A percentile compares a stretch with the other conserved stretches of the same genome.
Evolutionary conservation across 2,329 filamentous ascomycete genomes (phyloP).

Genomic region (Microsporum audouinii): DNA sequence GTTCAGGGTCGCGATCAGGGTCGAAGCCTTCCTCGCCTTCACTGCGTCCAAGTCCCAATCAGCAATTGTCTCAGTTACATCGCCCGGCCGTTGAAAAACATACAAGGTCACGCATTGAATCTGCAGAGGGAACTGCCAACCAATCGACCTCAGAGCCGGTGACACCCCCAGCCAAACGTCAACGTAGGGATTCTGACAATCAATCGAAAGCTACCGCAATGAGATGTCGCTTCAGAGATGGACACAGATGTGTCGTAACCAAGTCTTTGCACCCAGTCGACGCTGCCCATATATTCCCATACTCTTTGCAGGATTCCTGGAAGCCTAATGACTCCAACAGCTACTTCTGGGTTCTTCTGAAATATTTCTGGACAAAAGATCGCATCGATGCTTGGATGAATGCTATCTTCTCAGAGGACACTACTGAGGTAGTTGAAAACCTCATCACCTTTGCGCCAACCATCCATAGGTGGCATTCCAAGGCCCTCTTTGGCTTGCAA

Average conservation of each 20-base stretch:
- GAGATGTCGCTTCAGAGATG: conserved; percentile 4
- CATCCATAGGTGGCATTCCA: conserved; percentile 4
- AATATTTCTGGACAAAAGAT: too few species aligned
- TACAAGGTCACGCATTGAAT: neutral
- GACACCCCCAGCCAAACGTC: neutral
- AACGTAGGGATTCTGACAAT: neutral
- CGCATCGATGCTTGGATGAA: too few species aligned
- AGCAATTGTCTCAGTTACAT: too few species aligned
- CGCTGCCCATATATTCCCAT: conserved; percentile 10
- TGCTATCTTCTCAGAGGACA: too few species aligned
- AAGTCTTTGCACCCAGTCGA: conserved; percentile 5
- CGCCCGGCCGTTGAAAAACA: neutral
- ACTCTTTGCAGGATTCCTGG: conserved; percentile 5
- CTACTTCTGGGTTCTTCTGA: too few species aligned
- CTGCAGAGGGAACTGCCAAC: neutral
- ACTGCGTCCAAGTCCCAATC: neutral
- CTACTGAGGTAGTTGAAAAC: conserved; percentile 8
- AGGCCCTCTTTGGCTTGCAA: conserved; percentile 8
- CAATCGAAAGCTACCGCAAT: neutral
- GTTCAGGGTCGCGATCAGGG: neutral
- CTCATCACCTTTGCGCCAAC: conserved; percentile 7
- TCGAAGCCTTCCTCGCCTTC: neutral
- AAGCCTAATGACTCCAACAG: too few species aligned
- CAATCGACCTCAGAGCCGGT: neutral
- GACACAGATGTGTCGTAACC: conserved; percentile 8